Evolutionary conservation across 1,284 basidiomycete species (phyloP), one percentile per base, ranked within the genome.

Genomic region (Cryptococcus sp.): DNA sequence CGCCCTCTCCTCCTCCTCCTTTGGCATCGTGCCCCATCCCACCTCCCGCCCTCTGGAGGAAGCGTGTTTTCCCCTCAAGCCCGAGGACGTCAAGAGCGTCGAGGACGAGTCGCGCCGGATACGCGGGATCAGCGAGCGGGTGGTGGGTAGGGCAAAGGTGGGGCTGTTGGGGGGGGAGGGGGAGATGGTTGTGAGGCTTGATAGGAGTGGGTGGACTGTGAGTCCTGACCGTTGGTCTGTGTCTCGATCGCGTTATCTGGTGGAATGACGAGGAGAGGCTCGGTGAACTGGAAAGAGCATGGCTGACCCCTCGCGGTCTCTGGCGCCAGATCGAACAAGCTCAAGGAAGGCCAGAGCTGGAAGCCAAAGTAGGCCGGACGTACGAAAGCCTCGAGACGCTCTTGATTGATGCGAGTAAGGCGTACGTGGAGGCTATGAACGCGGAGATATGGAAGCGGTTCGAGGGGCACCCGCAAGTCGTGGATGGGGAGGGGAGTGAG

Each of bases 361-460:
- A 20, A 16, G 21, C 23, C 23, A 51, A 54, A 20, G 18, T 62
- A 23, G 51, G 59, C 13, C 43, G 46, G 39, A 68, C 70, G 12
- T 75, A 66, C 55, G 73, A 75, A 52, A 62, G 63, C 0, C 60
- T 75, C 37, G 73, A 75, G 52, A 62, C 71, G 12, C 59, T 75
- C 11, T 59, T 75, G 46, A 75, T 75, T 33, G 72, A 65, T 12
- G 44, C 67, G 13, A 69, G 67, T 40, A 66, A 65, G 4, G 59
- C 56, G 4, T 75, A 75, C 56, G 68, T 68, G 15, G 48, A 51
- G 8, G 70, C 71, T 9, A 75, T 75, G 73, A 63, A 66, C 33
- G 33, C 38, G 12, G 73, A 72, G 53, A 64, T 75, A 7, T 46
- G 53, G 46, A 61, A 61, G 51, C 62, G 73, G 35, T 72, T 75